Percentiles rank a stretch among this genome's conserved stretches.
Evolutionary conservation across 257 asterid genomes (phyloP).

Genomic region (Jacaranda copaia): DNA sequence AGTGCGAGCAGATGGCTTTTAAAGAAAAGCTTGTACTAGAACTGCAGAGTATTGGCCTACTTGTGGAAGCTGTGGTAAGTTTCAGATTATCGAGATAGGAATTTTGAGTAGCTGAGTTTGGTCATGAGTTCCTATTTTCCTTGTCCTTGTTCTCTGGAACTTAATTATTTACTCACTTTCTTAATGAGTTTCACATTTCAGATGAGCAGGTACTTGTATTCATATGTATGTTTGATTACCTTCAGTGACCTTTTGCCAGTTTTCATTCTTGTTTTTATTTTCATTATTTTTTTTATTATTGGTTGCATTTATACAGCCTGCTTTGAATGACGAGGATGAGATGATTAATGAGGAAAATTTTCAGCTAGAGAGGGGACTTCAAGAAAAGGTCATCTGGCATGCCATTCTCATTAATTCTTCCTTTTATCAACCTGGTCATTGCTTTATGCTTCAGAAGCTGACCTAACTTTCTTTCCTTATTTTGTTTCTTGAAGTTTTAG

Average conservation of each 20-base stretch:
- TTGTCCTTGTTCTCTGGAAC: conserved; percentile 15
- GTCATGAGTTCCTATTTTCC: conserved; percentile 17
- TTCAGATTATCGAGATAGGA: not conserved
- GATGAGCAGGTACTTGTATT: not conserved
- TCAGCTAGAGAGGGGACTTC: conserved; percentile 63
- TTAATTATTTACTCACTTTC: not conserved
- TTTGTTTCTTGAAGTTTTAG: conserved; percentile 10
- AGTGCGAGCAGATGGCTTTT: conserved; percentile 66
- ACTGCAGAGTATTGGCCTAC: conserved; percentile 72
- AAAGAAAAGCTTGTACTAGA: conserved; percentile 73
- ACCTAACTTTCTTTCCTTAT: not conserved
- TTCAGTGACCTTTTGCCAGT: conserved; percentile 4
- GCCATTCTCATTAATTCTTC: conserved; percentile 1
- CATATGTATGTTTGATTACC: not conserved
- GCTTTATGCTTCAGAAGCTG: not conserved
- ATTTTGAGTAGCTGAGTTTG: conserved; percentile 21
- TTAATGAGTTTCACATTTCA: conserved; percentile 24
- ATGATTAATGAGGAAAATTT: conserved; percentile 48
- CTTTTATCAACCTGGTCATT: not conserved
- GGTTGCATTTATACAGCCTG: conserved; percentile 60
- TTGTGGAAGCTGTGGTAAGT: conserved; percentile 74
- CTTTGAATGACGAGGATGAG: conserved; percentile 69
- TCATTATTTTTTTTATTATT: conserved; percentile 17
- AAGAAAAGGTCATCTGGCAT: conserved; percentile 62
- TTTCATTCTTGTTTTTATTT: conserved; percentile 6